phyloP scores from a whole-genome alignment of 2,329 filamentous ascomycete species.

The Aspergillus luchuensis region DNA sequence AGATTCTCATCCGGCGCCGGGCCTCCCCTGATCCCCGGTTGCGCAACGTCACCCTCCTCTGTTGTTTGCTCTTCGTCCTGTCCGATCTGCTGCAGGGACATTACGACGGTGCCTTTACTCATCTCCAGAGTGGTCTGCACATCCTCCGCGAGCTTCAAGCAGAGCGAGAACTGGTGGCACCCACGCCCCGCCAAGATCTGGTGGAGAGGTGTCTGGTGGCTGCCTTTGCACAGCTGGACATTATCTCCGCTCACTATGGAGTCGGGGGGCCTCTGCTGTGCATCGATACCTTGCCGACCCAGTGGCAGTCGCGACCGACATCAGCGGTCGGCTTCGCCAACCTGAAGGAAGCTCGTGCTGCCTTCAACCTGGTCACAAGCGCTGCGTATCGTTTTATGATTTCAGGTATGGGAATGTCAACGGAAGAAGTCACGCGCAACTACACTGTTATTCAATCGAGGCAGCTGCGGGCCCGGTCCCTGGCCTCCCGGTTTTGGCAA shows the following conservation, averaged over 20 bases:
- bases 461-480: not conserved
- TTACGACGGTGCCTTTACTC: not conserved
- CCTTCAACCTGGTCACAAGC: not conserved
- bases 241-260: not conserved
- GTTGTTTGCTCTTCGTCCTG: constrained; percentile 6
- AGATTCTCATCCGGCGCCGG: not conserved
- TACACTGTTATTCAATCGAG: not conserved
- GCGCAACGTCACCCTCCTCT: constrained; percentile 1
- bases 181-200: not conserved
- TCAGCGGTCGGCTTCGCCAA: not conserved
- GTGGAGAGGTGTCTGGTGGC: not conserved
- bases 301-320: accelerated
- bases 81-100: not conserved
- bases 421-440: not conserved
- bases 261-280: not conserved
- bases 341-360: not conserved
- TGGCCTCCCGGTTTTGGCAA: not conserved
- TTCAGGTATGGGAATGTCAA: not conserved
- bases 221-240: constrained; percentile 2
- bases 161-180: not conserved
- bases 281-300: not conserved
- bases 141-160: not conserved
- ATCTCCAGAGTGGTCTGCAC: not conserved
- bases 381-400: not conserved
- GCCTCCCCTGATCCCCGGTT: not conserved